A percentile compares a stretch with the other conserved stretches of the same genome.
These are phyloP conservation scores for Aureobasidium lini DNA, from an alignment of 2,329 filamentous ascomycete species.

Conservation along the genomic window DNA sequence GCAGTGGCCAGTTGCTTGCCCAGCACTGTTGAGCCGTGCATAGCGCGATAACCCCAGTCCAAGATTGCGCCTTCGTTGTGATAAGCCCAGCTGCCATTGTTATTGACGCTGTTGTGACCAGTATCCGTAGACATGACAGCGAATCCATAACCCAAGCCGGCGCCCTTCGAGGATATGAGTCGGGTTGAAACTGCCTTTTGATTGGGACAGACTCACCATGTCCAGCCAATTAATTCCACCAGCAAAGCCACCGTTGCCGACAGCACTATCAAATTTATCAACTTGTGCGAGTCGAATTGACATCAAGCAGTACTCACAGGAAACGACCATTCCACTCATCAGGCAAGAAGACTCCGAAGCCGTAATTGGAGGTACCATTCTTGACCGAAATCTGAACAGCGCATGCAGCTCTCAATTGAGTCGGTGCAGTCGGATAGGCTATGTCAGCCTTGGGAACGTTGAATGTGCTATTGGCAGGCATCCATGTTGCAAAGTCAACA, in stretches of 20 bases:
- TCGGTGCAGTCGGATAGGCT: constrained; percentile 34
- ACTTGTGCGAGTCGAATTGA: too few relatives aligned
- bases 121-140: constrained; percentile 40
- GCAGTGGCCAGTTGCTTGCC: constrained; percentile 41
- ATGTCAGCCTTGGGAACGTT: constrained; percentile 30
- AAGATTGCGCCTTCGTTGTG: constrained; percentile 29
- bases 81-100: constrained; percentile 32
- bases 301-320: constrained; percentile 13
- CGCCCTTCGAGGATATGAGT: constrained; percentile 3
- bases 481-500: constrained; percentile 28
- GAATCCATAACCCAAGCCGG: constrained; percentile 34
- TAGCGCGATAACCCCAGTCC: constrained; percentile 34
- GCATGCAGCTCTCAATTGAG: constrained; percentile 25
- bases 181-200: too few relatives aligned
- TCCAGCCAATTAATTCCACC: constrained; percentile 44
- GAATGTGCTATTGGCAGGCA: constrained; percentile 32
- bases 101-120: constrained; percentile 34
- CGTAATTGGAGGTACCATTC: constrained; percentile 23
- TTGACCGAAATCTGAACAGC: constrained; percentile 26
- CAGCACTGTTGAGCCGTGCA: constrained; percentile 44
- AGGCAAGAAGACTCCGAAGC: constrained; percentile 28
- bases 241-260: constrained; percentile 41
- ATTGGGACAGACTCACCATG: constrained; percentile 30
- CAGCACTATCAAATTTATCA: constrained; percentile 19
- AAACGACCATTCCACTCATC: constrained; percentile 28